A percentile compares a stretch with the other conserved stretches of the same genome.
These are phyloP conservation scores for Solanum bukasovii DNA, from an alignment of 257 asterid species.

Conservation along the genomic window DNA sequence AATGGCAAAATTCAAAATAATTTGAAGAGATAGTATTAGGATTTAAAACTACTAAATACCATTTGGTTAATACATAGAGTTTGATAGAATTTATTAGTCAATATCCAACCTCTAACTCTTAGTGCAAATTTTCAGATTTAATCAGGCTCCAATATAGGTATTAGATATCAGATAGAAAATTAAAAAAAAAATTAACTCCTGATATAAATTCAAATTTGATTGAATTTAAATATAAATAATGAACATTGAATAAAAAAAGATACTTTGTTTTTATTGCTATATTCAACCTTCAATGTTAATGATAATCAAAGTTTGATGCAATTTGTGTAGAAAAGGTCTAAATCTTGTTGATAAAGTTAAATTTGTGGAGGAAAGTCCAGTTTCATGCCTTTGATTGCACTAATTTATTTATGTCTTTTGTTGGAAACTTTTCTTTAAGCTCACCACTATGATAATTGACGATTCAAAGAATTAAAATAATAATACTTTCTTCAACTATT, in stretches of 20 bases:
- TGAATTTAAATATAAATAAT: no score
- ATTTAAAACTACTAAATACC: background rate
- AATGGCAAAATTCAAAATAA: no score
- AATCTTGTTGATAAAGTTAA: background rate
- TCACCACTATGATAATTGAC: background rate
- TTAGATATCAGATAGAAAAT: no score
- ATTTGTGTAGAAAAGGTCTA: background rate
- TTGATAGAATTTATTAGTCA: background rate
- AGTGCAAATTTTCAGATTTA: fast-evolving
- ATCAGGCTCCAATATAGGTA: no score
- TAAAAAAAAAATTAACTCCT: no score
- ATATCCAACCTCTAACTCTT: no score
- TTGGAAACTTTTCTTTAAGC: background rate
- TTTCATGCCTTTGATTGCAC: background rate
- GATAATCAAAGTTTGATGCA: background rate
- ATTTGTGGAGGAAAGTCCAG: background rate
- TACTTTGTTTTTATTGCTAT: background rate
- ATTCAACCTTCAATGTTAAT: background rate
- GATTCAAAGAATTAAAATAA: background rate
- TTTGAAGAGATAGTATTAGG: background rate
- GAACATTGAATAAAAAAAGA: no score
- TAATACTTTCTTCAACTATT: background rate
- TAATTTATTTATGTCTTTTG: background rate
- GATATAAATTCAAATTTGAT: fast-evolving
- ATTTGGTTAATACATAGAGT: background rate